Conservation (phyloP, 129 eudicot species). For the Pulicaria dysenterica region DNA sequence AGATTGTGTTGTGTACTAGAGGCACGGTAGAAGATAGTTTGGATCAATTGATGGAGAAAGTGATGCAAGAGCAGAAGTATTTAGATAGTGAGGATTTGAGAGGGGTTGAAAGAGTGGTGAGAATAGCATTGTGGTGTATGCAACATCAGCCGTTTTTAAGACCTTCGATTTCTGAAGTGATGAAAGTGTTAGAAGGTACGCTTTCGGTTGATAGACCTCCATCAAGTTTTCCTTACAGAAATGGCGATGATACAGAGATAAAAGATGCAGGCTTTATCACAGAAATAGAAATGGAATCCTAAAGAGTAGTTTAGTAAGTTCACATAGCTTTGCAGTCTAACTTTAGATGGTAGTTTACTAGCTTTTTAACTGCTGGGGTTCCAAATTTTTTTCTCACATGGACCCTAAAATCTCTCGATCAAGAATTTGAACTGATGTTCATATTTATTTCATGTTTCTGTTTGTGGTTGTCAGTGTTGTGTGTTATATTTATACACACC, state of each 20-base stretch:
- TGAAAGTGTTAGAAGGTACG: constrained; percentile 75
- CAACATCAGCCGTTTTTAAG: constrained; percentile 68
- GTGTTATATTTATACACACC: no score
- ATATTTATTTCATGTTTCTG: background rate
- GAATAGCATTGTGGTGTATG: constrained; percentile 85
- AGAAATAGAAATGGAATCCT: constrained; percentile 47
- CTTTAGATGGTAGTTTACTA: constrained; percentile 37
- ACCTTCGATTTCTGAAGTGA: constrained; percentile 78
- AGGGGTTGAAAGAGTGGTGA: constrained; percentile 60
- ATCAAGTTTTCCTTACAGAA: constrained; percentile 37
- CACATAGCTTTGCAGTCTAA: constrained; percentile 22
- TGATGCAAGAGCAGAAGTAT: constrained; percentile 37
- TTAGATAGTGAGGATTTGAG: constrained; percentile 38
- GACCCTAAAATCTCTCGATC: constrained; percentile 7
- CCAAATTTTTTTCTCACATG: constrained; percentile 22
- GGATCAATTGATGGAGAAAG: constrained; percentile 43
- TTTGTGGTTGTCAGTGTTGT: background rate
- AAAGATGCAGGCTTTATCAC: constrained; percentile 15
- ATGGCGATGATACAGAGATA: constrained; percentile 21
- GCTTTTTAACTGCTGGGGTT: constrained; percentile 26
- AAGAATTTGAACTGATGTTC: constrained; percentile 1
- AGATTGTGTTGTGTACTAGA: constrained; percentile 54
- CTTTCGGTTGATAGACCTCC: constrained; percentile 80
- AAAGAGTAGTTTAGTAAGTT: constrained; percentile 30
- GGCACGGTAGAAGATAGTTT: constrained; percentile 31